Evolutionary conservation across 2,329 filamentous ascomycete species (phyloP), one percentile per base, ranked within the genome.

Genomic region (Cladosporium austrohemisphaericum): DNA sequence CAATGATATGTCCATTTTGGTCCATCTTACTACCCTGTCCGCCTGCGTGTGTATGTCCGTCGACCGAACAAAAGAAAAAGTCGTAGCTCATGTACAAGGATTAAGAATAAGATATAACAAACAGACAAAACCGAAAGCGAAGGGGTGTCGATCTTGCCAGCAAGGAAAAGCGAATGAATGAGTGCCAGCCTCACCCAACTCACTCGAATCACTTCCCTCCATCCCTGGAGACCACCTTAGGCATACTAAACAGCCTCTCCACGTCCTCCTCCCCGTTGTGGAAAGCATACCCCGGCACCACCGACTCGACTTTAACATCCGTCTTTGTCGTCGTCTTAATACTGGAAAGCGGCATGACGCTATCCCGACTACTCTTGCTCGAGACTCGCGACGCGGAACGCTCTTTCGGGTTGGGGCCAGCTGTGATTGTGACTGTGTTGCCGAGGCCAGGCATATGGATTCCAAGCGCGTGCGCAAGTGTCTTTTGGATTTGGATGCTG

Each of bases 401-500:
- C 5, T 8, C 16, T 9, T 37, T 14, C 36, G 23, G 11, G 11
- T n/a, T 26, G 1, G 16, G 19, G 33, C 44, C 44, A 14, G 33
- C 44, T 33, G 14, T 29, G n/a, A 47, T 47, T 33, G 26, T 38
- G 14, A 47, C 44, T 23, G 32, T 36, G 44, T 47, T 47, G 23
- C 44, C 44, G 6, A 47, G 44, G 18, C 44, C 44, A 18, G 44
- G 44, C 33, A 47, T 37, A n/a, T 38, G 32, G 44, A 47, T 38
- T 19, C 44, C 44, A n/a, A 47, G 44, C 9, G 33, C 33, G 6
- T 47, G 22, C 5, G 33, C 23, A n/a, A 47, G 33, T 9, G 29
- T 31, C 18, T 38, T 37, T n/a, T 47, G 44, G 7, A 47, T n/a
- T 14, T 47, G 23, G 1, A 36, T 11, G 13, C 16, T 37, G 9